These are phyloP conservation scores for Sugiyamaella novakii DNA, from an alignment of 1,139 yeast genomes.

Conservation along the genomic window DNA sequence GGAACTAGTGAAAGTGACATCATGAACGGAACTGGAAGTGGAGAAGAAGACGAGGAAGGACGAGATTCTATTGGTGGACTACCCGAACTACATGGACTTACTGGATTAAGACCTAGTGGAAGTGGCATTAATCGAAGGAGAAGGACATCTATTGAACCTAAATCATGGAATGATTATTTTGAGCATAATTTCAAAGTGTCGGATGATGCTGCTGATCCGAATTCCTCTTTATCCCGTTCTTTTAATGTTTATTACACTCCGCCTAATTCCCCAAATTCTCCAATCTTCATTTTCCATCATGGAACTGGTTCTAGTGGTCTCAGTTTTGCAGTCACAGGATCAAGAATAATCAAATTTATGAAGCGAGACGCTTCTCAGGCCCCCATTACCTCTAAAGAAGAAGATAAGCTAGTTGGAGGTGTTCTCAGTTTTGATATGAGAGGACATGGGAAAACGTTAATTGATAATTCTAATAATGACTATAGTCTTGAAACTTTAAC, in stretches of 20 bases:
- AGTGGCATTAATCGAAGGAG: conserved; percentile 8
- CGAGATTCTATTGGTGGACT: conserved; percentile 9
- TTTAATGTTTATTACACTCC: conserved; percentile 65
- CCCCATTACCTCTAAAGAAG: conserved; percentile 20
- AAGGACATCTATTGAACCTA: conserved; percentile 13
- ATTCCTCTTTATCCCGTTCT: conserved; percentile 6
- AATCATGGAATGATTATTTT: conserved; percentile 49
- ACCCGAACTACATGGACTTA: not conserved
- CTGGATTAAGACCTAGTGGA: not conserved
- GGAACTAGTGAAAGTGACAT: conserved; percentile 8
- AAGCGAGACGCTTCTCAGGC: conserved; percentile 28
- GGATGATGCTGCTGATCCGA: conserved; percentile 1
- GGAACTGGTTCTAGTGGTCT: conserved; percentile 94
- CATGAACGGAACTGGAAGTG: not conserved
- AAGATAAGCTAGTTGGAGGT: conserved; percentile 50
- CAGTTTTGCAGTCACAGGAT: conserved; percentile 65
- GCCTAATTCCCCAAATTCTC: conserved; percentile 50
- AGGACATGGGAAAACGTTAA: conserved; percentile 69
- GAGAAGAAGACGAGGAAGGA: conserved; percentile 10
- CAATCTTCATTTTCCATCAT: conserved; percentile 77
- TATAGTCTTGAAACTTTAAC: conserved; percentile 57
- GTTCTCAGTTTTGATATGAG: conserved; percentile 74
- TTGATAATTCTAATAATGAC: conserved; percentile 39
- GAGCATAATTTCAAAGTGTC: conserved; percentile 38
- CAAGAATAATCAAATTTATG: conserved; percentile 41